Evolutionary conservation across 2,329 filamentous ascomycete genomes (phyloP).

Genomic region (Trichocomaceae sp.): DNA sequence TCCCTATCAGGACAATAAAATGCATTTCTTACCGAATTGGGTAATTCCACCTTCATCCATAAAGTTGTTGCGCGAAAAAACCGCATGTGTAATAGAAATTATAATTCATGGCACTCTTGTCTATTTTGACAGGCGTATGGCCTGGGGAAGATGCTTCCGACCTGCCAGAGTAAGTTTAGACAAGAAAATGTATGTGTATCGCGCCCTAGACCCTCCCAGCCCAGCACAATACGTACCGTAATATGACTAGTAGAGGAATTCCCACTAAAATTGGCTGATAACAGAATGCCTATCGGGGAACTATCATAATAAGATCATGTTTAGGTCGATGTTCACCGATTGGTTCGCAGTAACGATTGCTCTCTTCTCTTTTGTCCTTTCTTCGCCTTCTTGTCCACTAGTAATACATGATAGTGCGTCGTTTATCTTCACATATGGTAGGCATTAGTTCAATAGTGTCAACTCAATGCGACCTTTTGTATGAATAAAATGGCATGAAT

Average conservation of each 20-base stretch:
- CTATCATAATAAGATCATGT: not conserved
- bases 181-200: not conserved
- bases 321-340: not conserved
- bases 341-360: not conserved
- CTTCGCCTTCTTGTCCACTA: not conserved
- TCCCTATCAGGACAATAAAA: not conserved
- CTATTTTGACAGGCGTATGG: not conserved
- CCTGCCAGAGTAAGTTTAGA: not conserved
- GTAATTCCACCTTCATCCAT: not conserved
- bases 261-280: not conserved
- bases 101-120: not conserved
- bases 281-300: not conserved
- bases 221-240: not conserved
- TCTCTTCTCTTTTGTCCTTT: not conserved
- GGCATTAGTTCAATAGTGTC: not conserved
- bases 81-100: not conserved
- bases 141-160: not conserved
- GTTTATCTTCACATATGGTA: slow-evolving; percentile 36
- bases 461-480: not conserved
- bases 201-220: not conserved
- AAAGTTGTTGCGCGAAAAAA: not conserved
- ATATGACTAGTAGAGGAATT: not conserved
- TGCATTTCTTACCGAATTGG: not conserved
- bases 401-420: not conserved
- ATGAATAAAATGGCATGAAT: not conserved